A percentile compares a stretch with the other conserved stretches of the same genome.
These are phyloP conservation scores for Acanthamoeba castellanii DNA, from an alignment of 208 protist species.

Conservation along the genomic window DNA sequence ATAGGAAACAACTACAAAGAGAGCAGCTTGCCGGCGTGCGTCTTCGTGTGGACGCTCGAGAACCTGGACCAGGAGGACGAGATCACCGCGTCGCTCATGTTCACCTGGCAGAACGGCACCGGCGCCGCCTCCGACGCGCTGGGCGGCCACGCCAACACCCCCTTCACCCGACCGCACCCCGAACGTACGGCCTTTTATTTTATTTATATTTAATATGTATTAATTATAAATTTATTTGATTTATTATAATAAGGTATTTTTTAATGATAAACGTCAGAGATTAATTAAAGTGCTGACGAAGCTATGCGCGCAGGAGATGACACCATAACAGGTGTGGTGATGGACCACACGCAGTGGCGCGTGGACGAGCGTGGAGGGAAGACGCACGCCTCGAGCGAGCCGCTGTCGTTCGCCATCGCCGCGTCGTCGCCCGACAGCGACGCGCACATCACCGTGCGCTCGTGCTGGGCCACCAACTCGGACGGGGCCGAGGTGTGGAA, in stretches of 20 bases:
- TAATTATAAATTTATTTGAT: too few species aligned
- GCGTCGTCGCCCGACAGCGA: background rate
- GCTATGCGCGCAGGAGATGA: background rate
- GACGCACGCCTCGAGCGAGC: background rate
- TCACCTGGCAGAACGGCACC: conserved; percentile 86
- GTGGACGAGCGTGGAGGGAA: background rate
- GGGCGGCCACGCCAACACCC: conserved; percentile 80
- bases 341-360: conserved; percentile 24
- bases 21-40: conserved; percentile 78
- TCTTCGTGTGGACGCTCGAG: conserved; percentile 86
- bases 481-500: conserved; percentile 53
- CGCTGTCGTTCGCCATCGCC: conserved; percentile 37
- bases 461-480: conserved; percentile 34
- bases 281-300: background rate
- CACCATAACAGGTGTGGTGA: background rate
- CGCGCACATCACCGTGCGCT: conserved; percentile 19
- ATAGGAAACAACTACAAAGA: conserved; percentile 87
- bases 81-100: conserved; percentile 84
- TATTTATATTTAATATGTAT: background rate
- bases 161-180: conserved; percentile 5
- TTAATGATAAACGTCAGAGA: background rate
- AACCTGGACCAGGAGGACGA: conserved; percentile 70
- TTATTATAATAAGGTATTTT: too few species aligned
- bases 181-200: background rate
- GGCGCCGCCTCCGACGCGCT: conserved; percentile 42